A percentile compares a stretch with the other conserved stretches of the same genome.
Evolutionary conservation across 305 asterid genomes (phyloP).

Genomic region (Fraxinus baroniana): DNA sequence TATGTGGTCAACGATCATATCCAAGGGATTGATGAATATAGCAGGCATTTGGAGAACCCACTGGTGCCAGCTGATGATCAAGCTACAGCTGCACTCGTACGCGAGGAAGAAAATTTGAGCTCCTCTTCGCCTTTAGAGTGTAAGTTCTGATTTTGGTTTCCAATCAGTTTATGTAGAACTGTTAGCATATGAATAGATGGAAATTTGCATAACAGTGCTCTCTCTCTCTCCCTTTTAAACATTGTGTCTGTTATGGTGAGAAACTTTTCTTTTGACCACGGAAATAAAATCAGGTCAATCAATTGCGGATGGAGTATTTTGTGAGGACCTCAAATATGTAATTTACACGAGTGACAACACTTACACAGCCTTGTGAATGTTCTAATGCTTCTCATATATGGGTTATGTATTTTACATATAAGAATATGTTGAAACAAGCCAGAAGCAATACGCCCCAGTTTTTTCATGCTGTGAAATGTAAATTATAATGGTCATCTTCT

Average conservation of each 20-base stretch:
- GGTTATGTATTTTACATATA: not conserved
- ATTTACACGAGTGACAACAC: not conserved
- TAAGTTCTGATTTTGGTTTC: conserved; percentile 36
- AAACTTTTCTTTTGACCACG: not conserved
- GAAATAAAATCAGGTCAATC: not conserved
- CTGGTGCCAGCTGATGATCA: conserved; percentile 40
- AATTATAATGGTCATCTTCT: not conserved
- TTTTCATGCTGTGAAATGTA: not conserved
- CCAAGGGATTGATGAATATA: conserved; percentile 41
- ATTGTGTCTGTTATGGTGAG: not conserved
- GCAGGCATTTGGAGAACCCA: conserved; percentile 43
- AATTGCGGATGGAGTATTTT: not conserved
- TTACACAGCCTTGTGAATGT: conserved; percentile 5
- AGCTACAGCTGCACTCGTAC: conserved; percentile 39
- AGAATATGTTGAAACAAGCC: not conserved
- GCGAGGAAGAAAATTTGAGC: conserved; percentile 41
- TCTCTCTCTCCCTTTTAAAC: no score
- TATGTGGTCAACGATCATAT: conserved; percentile 47
- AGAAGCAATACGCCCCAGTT: not conserved
- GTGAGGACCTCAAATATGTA: not conserved
- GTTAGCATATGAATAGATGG: not conserved
- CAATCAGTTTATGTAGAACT: not conserved
- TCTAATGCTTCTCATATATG: not conserved
- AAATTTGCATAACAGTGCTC: not conserved
- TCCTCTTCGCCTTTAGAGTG: conserved; percentile 54